Base-by-base conservation (phyloP, 352 stramenopile species). In the Albugo laibachii region DNA sequence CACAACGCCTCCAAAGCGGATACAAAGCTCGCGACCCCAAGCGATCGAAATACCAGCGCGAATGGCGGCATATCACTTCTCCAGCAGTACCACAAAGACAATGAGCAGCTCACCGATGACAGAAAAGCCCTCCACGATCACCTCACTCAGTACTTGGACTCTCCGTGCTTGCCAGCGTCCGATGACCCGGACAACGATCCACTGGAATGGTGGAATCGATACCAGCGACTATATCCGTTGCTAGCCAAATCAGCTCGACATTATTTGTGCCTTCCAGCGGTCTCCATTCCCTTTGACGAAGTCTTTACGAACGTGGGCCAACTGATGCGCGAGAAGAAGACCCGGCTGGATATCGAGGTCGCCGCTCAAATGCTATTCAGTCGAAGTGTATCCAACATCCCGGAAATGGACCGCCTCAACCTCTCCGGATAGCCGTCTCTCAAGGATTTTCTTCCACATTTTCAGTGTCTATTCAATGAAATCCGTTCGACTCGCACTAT, bases 401-500 rank as follows among this genome's bases (percentile, higher is more conserved):
- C 72, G 12, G 76, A 88, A 55, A 87, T 87, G 71, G 71, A 87
- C 36, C 74, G 74, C 35, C 83, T 87, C 51, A 80, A 80, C 46
- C 71, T 79, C 8, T 31, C 24, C 24, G 24, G 3, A 8, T 31
- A 31, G 8, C 8, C 24, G 24, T 3, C 3, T 31, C 24, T 3
- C 8, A 31, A 31, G 3, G 24, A 31, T 31, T 31, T 31, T 31
- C 24, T 31, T 31, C 24, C 24, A 31, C 24, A 31, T 31, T 31
- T 31, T 8, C 3, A 31, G 24, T 31, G 24, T 31, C 24, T 31
- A 31, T 31, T 31, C 24, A 31, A 31, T 31, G 24, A 8, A 8
- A 31, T 31, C 24, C 24, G 24, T 31, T 8, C 24, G 24, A 31
- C 8, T 31, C 8, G 24, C 24, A 8, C 24, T 31, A 14, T 15